These are phyloP conservation scores for Ceratobasidium sp. DNA, from an alignment of 1,284 basidiomycete genomes.

Conservation along the genomic window DNA sequence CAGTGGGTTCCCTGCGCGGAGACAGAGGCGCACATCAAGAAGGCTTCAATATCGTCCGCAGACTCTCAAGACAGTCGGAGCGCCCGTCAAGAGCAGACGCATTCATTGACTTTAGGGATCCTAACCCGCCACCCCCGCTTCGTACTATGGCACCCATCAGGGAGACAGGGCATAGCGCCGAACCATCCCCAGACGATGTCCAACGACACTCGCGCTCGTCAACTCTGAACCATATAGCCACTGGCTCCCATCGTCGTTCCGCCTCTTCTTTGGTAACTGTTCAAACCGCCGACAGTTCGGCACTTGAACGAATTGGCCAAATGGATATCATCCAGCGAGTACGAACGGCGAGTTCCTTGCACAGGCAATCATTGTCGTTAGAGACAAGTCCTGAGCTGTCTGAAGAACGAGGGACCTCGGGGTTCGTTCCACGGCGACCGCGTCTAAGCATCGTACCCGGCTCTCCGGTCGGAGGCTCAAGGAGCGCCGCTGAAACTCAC, in stretches of 20 bases:
- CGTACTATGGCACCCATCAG: slow-evolving; percentile 53
- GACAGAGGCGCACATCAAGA: slow-evolving; percentile 31
- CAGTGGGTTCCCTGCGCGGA: slow-evolving; percentile 31
- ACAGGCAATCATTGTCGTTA: slow-evolving; percentile 13
- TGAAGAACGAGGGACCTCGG: slow-evolving; percentile 42
- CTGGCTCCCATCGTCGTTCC: slow-evolving; percentile 51
- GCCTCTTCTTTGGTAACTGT: slow-evolving; percentile 61
- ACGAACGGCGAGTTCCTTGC: slow-evolving; percentile 49
- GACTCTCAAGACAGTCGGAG: slow-evolving; percentile 10
- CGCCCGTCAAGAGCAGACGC: slow-evolving; percentile 22
- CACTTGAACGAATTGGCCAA: slow-evolving; percentile 66
- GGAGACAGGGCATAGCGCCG: slow-evolving; percentile 46
- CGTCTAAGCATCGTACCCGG: slow-evolving; percentile 37
- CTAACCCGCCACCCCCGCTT: slow-evolving; percentile 69
- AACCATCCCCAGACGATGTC: slow-evolving; percentile 48
- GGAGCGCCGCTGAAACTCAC: slow-evolving; percentile 24
- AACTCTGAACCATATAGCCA: neutral
- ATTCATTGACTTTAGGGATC: slow-evolving; percentile 68
- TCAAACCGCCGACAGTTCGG: slow-evolving; percentile 69
- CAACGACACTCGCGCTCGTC: neutral
- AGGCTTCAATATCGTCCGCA: slow-evolving; percentile 26
- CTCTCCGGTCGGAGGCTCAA: slow-evolving; percentile 11
- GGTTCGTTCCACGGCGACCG: slow-evolving; percentile 39
- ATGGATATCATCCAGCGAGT: slow-evolving; percentile 72
- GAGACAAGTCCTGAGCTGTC: slow-evolving; percentile 19